Conservation (phyloP, 495 filamentous ascomycete species). For the Penicillium cinerascens region DNA sequence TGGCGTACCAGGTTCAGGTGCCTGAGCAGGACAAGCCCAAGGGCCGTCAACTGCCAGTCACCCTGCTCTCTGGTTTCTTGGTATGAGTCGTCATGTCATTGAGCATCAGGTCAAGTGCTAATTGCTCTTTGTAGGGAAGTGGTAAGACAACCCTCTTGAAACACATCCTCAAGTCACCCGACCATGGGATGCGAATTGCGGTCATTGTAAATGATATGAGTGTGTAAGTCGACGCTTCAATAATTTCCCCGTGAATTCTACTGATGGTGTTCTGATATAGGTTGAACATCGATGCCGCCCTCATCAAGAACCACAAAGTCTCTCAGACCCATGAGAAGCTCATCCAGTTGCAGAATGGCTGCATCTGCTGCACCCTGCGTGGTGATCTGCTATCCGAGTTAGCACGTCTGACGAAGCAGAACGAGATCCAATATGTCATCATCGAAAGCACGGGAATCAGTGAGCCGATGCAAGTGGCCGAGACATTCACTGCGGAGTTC, state of each 20-base stretch:
- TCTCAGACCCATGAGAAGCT: conserved; percentile 52
- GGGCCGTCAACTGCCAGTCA: conserved; percentile 39
- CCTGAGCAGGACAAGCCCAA: conserved; percentile 3
- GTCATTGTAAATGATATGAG: conserved; percentile 60
- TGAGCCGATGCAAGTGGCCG: conserved; percentile 61
- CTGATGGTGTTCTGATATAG: conserved; percentile 13
- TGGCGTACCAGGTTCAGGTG: conserved; percentile 17
- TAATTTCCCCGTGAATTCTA: not conserved
- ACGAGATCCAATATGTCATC: conserved; percentile 54
- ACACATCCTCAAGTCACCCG: conserved; percentile 48
- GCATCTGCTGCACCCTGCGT: conserved; percentile 59
- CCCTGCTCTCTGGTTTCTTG: conserved; percentile 46
- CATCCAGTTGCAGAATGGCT: conserved; percentile 59
- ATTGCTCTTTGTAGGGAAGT: conserved; percentile 35
- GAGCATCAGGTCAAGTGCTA: not conserved
- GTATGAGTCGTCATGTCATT: conserved; percentile 19
- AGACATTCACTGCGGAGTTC: conserved; percentile 56
- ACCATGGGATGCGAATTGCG: conserved; percentile 53
- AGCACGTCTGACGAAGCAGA: conserved; percentile 44
- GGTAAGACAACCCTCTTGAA: conserved; percentile 58
- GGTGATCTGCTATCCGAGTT: conserved; percentile 56
- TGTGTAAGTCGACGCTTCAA: conserved; percentile 24
- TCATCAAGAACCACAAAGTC: conserved; percentile 50
- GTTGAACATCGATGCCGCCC: conserved; percentile 55
- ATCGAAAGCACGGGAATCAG: conserved; percentile 61